Conservation (phyloP, 345 rosid species). For the Camelina neglecta region DNA sequence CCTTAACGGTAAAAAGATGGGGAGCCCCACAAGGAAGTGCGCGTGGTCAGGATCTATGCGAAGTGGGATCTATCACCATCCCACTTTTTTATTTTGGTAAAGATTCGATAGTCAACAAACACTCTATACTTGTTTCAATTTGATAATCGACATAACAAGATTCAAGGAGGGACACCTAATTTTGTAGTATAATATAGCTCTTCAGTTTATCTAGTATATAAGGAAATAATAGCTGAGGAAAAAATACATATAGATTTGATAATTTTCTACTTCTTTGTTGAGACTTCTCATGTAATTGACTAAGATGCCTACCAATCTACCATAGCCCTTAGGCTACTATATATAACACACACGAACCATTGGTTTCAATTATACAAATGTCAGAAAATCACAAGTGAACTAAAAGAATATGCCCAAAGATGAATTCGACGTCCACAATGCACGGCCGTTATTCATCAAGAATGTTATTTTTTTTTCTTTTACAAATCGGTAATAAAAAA, state of each 20-base stretch:
- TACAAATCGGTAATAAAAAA: background rate
- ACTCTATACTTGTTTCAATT: background rate
- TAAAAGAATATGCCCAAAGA: constrained; percentile 21
- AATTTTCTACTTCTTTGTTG: background rate
- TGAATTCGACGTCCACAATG: constrained; percentile 37
- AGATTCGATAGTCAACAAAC: constrained; percentile 4
- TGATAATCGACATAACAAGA: background rate
- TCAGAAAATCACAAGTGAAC: background rate
- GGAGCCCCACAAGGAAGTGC: background rate
- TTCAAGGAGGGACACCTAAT: background rate
- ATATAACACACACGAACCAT: constrained; percentile 3
- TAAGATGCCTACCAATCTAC: background rate
- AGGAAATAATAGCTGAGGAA: background rate
- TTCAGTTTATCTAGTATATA: background rate
- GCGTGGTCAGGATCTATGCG: background rate
- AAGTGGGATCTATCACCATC: background rate
- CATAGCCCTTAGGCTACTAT: background rate
- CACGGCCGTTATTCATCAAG: background rate
- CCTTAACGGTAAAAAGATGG: constrained; percentile 7
- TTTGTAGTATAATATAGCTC: background rate
- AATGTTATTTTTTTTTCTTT: too few relatives aligned
- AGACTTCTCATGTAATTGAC: background rate
- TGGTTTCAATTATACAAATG: background rate
- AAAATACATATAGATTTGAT: background rate
- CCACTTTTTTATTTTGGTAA: background rate